Evolutionary conservation across 208 protist genomes (phyloP), one percentile per base, ranked within the genome.

Genomic region (Trypanosoma rangeli): DNA sequence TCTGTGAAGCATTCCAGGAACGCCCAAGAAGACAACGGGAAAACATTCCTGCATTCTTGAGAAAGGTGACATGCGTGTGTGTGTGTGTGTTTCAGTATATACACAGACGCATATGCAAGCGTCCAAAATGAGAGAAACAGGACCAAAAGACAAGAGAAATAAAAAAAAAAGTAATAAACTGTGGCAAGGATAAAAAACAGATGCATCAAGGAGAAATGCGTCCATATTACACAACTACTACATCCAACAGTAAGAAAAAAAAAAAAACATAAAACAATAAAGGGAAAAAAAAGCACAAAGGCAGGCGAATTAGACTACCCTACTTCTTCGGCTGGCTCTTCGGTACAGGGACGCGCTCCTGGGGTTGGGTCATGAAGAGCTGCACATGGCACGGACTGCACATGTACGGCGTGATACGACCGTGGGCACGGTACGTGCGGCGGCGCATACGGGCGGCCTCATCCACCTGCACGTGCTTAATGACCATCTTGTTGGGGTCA

Each of bases 381-480:
- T 84, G 73, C 57, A 78, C 73, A 42, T 83, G 79, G 61, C 97
- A 83, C 20, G 88, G 85, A 86, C 98, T 97, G 88, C 90, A 94
- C 93, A 97, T 97, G 91, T 90, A 97, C 54, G 93, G 90, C 24
- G 83, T 84, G 70, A 98, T 98, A 77, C 95, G 90, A 64, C 97
- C 97, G 79, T 98, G 97, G 55, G 97, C 97, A 80, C 97, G 90
- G 85, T 96, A 98, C 49, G 94, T 98, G 77, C 95, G 89, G 80
- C 97, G 89, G 71, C 96, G 90, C 80, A 95, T 90, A 74, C 85
- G 89, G 60, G 84, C 72, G 55, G 95, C 97, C 78, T 94, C 66
- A 64, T 98, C 86, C 22, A 97, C 95, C 80, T 97, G 86, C 56
- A 98, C 82, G 87, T 98, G 95, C 72, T 93, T 91, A 72, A 98